A percentile compares a stretch with the other conserved stretches of the same genome.
phyloP scores from a whole-genome alignment of 2,329 filamentous ascomycete genomes.

The Arthrobotrys iridis region DNA sequence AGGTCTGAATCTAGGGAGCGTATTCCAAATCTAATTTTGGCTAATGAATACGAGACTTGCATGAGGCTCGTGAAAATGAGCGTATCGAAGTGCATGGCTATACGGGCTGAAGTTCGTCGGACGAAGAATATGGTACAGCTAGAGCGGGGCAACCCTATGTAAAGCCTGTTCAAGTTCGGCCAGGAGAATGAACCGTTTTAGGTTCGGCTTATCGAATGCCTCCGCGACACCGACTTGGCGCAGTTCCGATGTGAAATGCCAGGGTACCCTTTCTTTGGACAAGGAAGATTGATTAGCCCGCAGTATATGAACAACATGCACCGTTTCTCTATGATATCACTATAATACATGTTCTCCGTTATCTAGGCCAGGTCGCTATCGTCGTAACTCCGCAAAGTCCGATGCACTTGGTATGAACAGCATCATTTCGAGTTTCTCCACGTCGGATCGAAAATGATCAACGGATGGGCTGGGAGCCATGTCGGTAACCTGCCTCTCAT shows the following conservation, averaged over 20 bases:
- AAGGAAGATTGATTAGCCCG: no score
- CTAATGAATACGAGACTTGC: not conserved
- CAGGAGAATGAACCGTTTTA: not conserved
- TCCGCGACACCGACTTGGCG: not conserved
- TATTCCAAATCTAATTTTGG: not conserved
- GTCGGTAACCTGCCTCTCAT: constrained; percentile 15
- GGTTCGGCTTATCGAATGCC: not conserved
- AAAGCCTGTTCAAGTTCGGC: no score
- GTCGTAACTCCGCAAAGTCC: constrained; percentile 1
- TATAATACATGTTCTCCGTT: not conserved
- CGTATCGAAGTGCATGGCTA: no score
- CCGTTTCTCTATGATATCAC: not conserved
- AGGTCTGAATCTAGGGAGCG: no score
- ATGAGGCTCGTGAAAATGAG: not conserved
- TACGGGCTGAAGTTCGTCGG: no score
- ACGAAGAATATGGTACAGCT: no score
- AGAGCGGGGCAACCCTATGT: no score
- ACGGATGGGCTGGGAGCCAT: constrained; percentile 25
- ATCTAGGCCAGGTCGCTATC: no score
- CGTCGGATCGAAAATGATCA: not conserved
- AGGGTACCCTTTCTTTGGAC: no score
- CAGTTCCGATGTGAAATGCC: no score
- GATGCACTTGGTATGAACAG: not conserved
- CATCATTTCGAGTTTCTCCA: not conserved
- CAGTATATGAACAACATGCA: no score